Conservation (phyloP, 306 rosid genomes). For the Casuarina cunninghamiana region DNA sequence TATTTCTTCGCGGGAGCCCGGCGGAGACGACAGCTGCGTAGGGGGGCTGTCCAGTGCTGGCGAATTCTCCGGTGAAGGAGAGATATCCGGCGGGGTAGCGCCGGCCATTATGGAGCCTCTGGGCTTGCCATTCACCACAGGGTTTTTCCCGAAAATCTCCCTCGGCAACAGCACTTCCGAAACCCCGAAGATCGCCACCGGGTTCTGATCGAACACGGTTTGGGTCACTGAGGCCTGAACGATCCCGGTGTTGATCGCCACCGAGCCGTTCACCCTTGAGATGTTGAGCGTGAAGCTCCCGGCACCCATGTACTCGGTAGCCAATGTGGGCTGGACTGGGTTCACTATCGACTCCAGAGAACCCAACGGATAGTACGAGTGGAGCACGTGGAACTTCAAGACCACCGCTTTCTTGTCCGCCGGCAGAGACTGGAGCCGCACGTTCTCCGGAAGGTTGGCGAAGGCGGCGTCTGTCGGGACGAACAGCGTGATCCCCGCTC, state of each 20-base stretch:
- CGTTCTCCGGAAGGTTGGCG: constrained; percentile 63
- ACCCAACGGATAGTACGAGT: constrained; percentile 87
- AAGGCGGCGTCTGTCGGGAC: constrained; percentile 81
- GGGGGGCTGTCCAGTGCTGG: constrained; percentile 47
- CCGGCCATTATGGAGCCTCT: constrained; percentile 17
- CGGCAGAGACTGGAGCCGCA: constrained; percentile 66
- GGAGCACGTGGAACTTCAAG: constrained; percentile 78
- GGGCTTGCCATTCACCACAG: constrained; percentile 39
- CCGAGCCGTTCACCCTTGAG: constrained; percentile 70
- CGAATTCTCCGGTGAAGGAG: constrained; percentile 57
- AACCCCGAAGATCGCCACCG: constrained; percentile 89
- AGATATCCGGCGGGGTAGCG: constrained; percentile 57
- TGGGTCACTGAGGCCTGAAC: constrained; percentile 75
- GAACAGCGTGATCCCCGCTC: constrained; percentile 90
- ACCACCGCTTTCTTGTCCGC: constrained; percentile 85
- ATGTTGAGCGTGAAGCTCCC: constrained; percentile 86
- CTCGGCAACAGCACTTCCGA: constrained; percentile 78
- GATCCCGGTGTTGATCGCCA: constrained; percentile 79
- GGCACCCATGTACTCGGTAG: constrained; percentile 89
- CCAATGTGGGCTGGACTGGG: constrained; percentile 95
- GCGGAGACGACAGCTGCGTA: constrained; percentile 69
- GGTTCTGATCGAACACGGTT: constrained; percentile 91
- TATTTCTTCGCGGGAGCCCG: constrained; percentile 54
- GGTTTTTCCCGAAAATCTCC: constrained; percentile 73
- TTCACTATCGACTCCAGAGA: constrained; percentile 83